Evolutionary conservation across 306 rosid species (phyloP), one percentile per base, ranked within the genome.

Genomic region (Lupinus albus): DNA sequence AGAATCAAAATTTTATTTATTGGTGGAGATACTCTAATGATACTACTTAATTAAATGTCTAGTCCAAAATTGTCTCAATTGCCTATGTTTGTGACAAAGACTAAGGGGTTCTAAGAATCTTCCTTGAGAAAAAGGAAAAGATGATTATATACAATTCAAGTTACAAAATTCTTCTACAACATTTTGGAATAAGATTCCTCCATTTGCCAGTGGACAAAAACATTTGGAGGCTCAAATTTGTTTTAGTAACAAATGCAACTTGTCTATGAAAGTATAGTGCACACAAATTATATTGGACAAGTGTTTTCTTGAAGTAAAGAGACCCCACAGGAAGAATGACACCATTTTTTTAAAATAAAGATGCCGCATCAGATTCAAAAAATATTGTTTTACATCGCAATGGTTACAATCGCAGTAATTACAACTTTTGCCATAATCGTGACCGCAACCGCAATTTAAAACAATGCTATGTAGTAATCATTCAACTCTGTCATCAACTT

Each of bases 141-240:
- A 71, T 61, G 52, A 76, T 71, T 80, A 65, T 55, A 70, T 76
- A n/a, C n/a, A 62, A 72, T 54, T 53, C 69, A 33, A 47, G 59
- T 71, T 57, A 75, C 64, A 47, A 45, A 80, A 65, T 64, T 75
- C 77, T 74, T 38, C 70, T 45, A 45, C 46, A 60, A 57, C 64
- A 61, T 71, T 76, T 76, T 53, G 79, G 84, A 76, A 80, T 76
- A 66, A 67, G 84, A 72, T 80, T 76, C 84, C 47, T 60, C 32
- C 81, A 65, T 76, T 66, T 75, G 56, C 63, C 77, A 70, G 65
- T 47, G 68, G 68, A 68, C 68, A 71, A 66, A 61, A 71, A 75
- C 51, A 33, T 56, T 51, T 64, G 75, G 78, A 65, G 68, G 71
- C 18, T 49, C 44, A 58, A 47, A 57, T 79, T 70, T 42, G 56